A percentile compares a stretch with the other conserved stretches of the same genome.
These are phyloP conservation scores for Drosera spatulata DNA, from an alignment of 179 eudicot species.

Conservation along the genomic window DNA sequence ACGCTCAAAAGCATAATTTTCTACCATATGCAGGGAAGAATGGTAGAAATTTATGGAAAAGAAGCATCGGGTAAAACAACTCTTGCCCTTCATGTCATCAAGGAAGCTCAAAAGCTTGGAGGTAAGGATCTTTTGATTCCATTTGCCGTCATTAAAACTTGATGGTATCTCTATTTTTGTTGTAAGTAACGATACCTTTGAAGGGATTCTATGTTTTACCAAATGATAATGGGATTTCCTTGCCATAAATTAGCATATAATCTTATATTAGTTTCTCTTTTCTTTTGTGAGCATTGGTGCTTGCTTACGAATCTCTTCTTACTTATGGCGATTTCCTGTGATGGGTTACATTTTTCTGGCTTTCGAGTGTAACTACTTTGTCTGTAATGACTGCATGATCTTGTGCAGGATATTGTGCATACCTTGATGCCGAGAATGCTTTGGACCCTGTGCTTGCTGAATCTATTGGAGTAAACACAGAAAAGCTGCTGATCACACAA, in stretches of 20 bases:
- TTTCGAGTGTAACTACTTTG: not conserved
- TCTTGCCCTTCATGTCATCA: constrained; percentile 80
- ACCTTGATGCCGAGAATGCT: constrained; percentile 93
- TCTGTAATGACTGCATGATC: not conserved
- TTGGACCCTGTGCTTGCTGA: constrained; percentile 74
- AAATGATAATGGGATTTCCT: too few species aligned
- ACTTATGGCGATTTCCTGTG: not conserved
- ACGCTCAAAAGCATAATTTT: not conserved
- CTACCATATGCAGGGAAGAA: constrained; percentile 62
- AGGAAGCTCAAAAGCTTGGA: constrained; percentile 96
- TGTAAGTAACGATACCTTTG: too few species aligned
- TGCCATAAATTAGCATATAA: too few species aligned
- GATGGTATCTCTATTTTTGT: too few species aligned
- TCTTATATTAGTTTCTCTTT: too few species aligned
- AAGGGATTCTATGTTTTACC: too few species aligned
- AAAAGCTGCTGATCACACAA: constrained; percentile 71
- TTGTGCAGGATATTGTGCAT: constrained; percentile 87
- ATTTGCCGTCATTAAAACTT: not conserved
- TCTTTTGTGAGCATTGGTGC: too few species aligned
- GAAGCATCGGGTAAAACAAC: constrained; percentile 99
- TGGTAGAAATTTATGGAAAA: constrained; percentile 88
- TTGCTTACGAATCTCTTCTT: too few species aligned
- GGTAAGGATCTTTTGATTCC: constrained; percentile 26
- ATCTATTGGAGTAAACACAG: constrained; percentile 69
- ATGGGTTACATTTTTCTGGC: not conserved